Percentiles rank a stretch among this genome's conserved stretches.
These are phyloP conservation scores for Vigna unguiculata DNA, from an alignment of 306 rosid genomes.

Conservation along the genomic window DNA sequence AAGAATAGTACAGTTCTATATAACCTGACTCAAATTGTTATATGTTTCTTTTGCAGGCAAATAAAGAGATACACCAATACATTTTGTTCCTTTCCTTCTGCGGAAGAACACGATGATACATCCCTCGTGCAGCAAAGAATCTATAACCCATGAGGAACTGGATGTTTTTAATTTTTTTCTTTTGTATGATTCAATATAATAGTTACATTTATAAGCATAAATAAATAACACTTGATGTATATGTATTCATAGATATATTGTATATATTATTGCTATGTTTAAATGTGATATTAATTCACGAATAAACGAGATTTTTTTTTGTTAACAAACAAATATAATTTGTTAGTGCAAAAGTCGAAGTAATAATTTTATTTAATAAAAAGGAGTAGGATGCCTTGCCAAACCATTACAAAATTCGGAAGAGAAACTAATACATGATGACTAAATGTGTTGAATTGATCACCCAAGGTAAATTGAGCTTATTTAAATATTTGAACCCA, in stretches of 20 bases:
- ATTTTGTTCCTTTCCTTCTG: not conserved
- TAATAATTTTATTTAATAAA: not conserved
- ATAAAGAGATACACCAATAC: not conserved
- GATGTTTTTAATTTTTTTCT: not conserved
- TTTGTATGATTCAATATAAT: not conserved
- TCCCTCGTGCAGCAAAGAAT: not conserved
- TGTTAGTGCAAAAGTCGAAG: not conserved
- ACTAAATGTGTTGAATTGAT: not conserved
- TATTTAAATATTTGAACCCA: too few species aligned
- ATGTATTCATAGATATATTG: too few species aligned
- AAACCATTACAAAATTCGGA: not conserved
- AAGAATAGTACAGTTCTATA: too few species aligned
- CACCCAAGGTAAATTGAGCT: too few species aligned
- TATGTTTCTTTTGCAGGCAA: not conserved
- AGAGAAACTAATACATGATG: not conserved
- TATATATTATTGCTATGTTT: not conserved
- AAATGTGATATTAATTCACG: not conserved
- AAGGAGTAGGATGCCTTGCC: not conserved
- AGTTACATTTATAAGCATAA: not conserved
- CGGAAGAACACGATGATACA: not conserved
- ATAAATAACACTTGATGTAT: not conserved
- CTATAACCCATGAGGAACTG: not conserved
- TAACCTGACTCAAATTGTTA: not conserved
- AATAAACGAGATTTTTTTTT: too few species aligned
- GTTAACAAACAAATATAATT: too few species aligned